Base-by-base conservation (phyloP, 2,329 filamentous ascomycete genomes). In the Beauveria medogensis region DNA sequence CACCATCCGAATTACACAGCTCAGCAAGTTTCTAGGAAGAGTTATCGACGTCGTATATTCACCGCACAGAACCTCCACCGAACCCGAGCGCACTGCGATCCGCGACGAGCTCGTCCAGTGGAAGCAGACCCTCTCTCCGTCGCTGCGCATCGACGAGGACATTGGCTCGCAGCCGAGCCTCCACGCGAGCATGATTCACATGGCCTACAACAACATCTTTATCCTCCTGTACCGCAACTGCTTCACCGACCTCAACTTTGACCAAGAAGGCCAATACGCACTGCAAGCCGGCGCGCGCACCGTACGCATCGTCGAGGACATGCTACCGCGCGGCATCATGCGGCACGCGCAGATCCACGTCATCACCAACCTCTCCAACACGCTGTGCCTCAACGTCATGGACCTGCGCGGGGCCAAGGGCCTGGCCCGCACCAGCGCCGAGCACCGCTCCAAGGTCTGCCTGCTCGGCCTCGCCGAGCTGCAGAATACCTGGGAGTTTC, bases 401-500 rank as follows among this genome's bases (percentile, higher is more conserved):
- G 71, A 77, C 46, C 73, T 79, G 14, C 71, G 74, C 58, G 61
- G 67, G 20, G 71, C 71, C 2, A 65, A 63, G 5, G 74, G 74
- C 5, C 75, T 74, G 3, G 71, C 74, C 2, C 68, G 73, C 6
- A 75, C 75, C n/a, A 68, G 80, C 1, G 76, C 78, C 16, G 78
- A 80, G 61, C 75, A 79, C 59, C 71, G 78, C 28, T 77, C 78
- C 0, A 75, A 79, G n/a, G 62, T 80, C 0, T 80, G 78, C 60
- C 66, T 80, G 0, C 64, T 81, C 20, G 77, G 78, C 0, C 64
- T 80, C 0, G 73, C 78, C 55, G 78, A 81, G 62, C 65, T 80
- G 9, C 78, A 80, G 60, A 77, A 75, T 57, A 77, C 75, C 0
- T 81, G 78, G 78, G 77, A 79, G 54, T 67, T 80, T 9, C 77